Conservation (phyloP, 495 filamentous ascomycete species). For the Penicillium taxi region DNA sequence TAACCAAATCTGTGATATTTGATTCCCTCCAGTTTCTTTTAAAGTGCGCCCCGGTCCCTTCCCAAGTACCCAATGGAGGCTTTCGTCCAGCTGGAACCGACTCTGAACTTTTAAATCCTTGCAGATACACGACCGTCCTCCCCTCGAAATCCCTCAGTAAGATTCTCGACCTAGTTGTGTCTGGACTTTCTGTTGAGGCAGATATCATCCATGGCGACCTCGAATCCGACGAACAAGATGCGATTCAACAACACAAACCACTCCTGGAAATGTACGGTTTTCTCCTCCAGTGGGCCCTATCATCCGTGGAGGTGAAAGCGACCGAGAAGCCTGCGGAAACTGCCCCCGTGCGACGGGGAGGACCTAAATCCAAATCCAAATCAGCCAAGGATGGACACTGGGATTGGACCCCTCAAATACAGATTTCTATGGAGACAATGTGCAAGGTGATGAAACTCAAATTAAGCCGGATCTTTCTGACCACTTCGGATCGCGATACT, state of each 20-base stretch:
- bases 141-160: conserved; percentile 80
- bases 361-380: conserved; percentile 73
- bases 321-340: conserved; percentile 74
- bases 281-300: conserved; percentile 87
- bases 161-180: conserved; percentile 85
- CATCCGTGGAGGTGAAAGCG: conserved; percentile 85
- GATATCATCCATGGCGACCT: conserved; percentile 79
- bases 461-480: conserved; percentile 83
- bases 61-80: conserved; percentile 32
- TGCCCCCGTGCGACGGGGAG: conserved; percentile 59
- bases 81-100: conserved; percentile 37
- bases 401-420: conserved; percentile 83
- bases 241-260: conserved; percentile 75
- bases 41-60: conserved; percentile 78
- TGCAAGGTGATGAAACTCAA: conserved; percentile 93
- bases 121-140: conserved; percentile 75
- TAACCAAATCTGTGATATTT: conserved; percentile 67
- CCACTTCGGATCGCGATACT: conserved; percentile 92
- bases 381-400: conserved; percentile 65
- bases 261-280: conserved; percentile 93
- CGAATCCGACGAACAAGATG: conserved; percentile 85
- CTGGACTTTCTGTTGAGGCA: conserved; percentile 86
- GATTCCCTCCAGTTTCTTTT: conserved; percentile 92
- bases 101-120: conserved; percentile 55
- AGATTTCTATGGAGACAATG: conserved; percentile 85